Evolutionary conservation across 306 rosid species (phyloP), one percentile per base, ranked within the genome.

Genomic region (Cucurbita ficifolia): DNA sequence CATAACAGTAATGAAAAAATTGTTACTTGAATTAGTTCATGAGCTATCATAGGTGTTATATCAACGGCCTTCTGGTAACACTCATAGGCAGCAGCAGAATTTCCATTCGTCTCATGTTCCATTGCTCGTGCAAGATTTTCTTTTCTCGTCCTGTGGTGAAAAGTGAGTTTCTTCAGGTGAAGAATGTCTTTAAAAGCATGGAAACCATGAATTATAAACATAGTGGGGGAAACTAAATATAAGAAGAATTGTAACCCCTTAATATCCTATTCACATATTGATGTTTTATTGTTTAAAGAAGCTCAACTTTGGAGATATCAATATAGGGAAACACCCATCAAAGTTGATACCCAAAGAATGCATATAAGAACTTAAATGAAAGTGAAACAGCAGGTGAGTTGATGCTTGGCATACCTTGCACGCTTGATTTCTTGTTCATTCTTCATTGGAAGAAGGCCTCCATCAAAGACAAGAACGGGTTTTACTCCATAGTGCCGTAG

Each of bases 51-150:
- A 69, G 98, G 97, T 24, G 98, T 87, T 74, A 94, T 94, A 81
- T 94, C 98, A 79, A 90, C 91, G 39, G 98, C 94, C 87, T 93
- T 93, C 83, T 93, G 98, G 85, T 87, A 90, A 85, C 98, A 93
- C 80, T 90, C 96, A 14, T 77, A 93, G 3, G 98, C 96, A 60
- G 96, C 97, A 79, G 94, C 3, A 57, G 89, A 82, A 83, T 90
- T 93, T 75, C 97, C 98, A 76, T 83, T 74, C 3, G 84, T 72
- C 72, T 93, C 98, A 7, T 87, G 97, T 75, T 85, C 89, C 72
- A 82, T 80, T 11, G 96, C 98, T 74, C 98, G 97, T 4, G 84
- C 88, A 68, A 93, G 74, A 83, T 90, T 90, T 81, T 88, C 98
- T 82, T 87, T 93, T 79, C 98, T 84, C 12, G 3, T 52, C 89